Percentiles rank a stretch among this genome's conserved stretches.
These are phyloP conservation scores for Colletotrichum plurivorum DNA, from an alignment of 2,329 filamentous ascomycete species.

Conservation along the genomic window DNA sequence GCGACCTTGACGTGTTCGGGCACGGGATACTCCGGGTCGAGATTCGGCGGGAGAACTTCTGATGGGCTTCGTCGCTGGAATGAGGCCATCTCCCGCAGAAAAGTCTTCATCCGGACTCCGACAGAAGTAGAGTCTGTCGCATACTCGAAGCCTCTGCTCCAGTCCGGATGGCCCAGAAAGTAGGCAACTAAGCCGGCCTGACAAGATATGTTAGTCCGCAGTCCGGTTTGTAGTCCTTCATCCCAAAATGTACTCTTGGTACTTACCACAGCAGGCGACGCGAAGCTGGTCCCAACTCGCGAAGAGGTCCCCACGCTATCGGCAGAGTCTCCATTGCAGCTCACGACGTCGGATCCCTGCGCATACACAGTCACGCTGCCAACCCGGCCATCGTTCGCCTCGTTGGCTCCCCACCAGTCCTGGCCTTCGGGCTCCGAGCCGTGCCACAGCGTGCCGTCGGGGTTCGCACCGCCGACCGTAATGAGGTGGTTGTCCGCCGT, in stretches of 20 bases:
- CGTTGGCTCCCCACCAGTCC: neutral
- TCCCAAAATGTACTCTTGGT: neutral
- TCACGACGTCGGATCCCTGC: neutral
- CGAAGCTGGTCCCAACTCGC: slow-evolving; percentile 15
- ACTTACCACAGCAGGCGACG: slow-evolving; percentile 11
- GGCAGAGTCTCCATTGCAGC: neutral
- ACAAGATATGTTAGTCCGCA: too few relatives aligned
- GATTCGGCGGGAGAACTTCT: neutral
- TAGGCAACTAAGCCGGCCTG: slow-evolving; percentile 19
- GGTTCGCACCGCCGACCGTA: slow-evolving; percentile 6
- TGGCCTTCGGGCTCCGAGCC: slow-evolving; percentile 11
- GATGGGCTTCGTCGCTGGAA: neutral
- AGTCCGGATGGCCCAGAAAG: slow-evolving; percentile 15
- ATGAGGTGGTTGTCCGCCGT: slow-evolving; percentile 12
- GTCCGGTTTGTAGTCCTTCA: too few relatives aligned
- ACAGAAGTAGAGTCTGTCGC: neutral
- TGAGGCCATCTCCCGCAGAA: neutral
- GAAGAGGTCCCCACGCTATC: neutral
- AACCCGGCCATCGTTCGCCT: neutral
- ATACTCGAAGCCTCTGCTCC: neutral
- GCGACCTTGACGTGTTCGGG: neutral
- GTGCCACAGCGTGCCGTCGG: slow-evolving; percentile 5
- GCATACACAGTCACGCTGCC: slow-evolving; percentile 14
- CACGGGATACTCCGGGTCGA: neutral
- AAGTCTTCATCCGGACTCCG: slow-evolving; percentile 6